A percentile compares a stretch with the other conserved stretches of the same genome.
phyloP scores from a whole-genome alignment of 2,329 filamentous ascomycete genomes.

The Trichoderma gracile region DNA sequence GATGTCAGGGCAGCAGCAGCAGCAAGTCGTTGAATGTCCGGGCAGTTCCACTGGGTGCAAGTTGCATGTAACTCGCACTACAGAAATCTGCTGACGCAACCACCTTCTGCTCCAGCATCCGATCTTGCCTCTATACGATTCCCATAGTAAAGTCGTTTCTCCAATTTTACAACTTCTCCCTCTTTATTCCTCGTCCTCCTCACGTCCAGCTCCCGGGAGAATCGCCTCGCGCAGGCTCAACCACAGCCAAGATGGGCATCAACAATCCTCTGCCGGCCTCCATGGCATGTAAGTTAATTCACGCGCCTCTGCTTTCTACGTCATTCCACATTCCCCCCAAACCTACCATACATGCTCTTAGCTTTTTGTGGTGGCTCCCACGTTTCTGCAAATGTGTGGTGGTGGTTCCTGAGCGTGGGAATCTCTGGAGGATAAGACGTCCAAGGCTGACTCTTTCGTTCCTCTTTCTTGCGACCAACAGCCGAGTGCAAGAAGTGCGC shows the following conservation, averaged over 20 bases:
- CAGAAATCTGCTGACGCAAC: conserved; percentile 21
- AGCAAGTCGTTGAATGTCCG: too few relatives aligned
- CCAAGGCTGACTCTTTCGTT: conserved; percentile 14
- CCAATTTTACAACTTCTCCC: not conserved
- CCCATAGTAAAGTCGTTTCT: too few relatives aligned
- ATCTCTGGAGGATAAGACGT: too few relatives aligned
- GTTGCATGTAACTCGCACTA: not conserved
- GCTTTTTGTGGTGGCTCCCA: conserved; percentile 22
- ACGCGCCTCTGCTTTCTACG: conserved; percentile 27
- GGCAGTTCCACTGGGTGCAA: too few relatives aligned
- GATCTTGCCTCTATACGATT: conserved; percentile 4
- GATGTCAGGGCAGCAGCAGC: too few relatives aligned
- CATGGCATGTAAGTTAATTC: conserved; percentile 60
- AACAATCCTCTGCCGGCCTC: conserved; percentile 68
- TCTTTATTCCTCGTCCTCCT: not conserved
- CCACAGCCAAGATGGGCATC: conserved; percentile 46
- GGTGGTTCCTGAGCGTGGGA: too few relatives aligned
- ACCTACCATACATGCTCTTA: not conserved
- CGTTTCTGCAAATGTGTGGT: not conserved
- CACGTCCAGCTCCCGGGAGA: not conserved
- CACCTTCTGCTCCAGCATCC: conserved; percentile 9
- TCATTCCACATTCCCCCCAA: not conserved
- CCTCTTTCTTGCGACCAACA: conserved; percentile 41
- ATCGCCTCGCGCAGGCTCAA: conserved; percentile 13
- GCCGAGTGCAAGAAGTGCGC: conserved; percentile 97